phyloP scores from a whole-genome alignment of 2,329 filamentous ascomycete genomes.

The Diplodia seriata region DNA sequence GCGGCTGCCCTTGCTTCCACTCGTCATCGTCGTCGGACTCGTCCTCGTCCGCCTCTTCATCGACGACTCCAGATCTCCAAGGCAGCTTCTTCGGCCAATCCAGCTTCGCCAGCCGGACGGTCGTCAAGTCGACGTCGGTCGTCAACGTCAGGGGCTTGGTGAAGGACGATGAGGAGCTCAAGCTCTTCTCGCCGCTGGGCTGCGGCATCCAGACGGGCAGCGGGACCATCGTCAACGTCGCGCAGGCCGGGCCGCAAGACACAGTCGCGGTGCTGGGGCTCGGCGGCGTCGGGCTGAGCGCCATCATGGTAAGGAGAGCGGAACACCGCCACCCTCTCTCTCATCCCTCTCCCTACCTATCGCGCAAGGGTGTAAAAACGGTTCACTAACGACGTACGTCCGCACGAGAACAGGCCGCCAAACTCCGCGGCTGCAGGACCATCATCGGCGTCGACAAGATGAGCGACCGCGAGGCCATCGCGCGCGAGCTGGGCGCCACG shows the following conservation, averaged over 20 bases:
- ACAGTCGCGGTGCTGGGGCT: conserved; percentile 54
- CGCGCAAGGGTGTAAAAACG: too few species aligned
- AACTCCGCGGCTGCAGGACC: conserved; percentile 46
- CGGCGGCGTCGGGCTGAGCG: conserved; percentile 56
- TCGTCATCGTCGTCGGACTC: conserved; percentile 29
- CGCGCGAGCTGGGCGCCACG: conserved; percentile 49
- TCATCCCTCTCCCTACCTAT: too few species aligned
- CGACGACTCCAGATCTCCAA: conserved; percentile 38
- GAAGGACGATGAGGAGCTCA: conserved; percentile 46
- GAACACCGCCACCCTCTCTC: too few species aligned
- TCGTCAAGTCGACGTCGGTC: conserved; percentile 51
- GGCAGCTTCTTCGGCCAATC: conserved; percentile 59
- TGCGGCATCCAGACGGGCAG: conserved; percentile 57
- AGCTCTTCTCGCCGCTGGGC: conserved; percentile 54
- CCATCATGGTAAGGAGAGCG: conserved; percentile 47
- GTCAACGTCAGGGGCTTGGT: conserved; percentile 53
- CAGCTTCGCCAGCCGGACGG: conserved; percentile 51
- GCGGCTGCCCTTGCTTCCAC: conserved; percentile 40
- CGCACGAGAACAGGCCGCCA: conserved; percentile 49
- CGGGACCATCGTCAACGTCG: conserved; percentile 46
- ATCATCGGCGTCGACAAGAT: conserved; percentile 51
- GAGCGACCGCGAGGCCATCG: conserved; percentile 45
- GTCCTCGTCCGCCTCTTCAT: background rate
- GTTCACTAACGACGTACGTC: background rate
- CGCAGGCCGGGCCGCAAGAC: conserved; percentile 47